Percentiles rank a stretch among this genome's conserved stretches.
phyloP scores from a whole-genome alignment of 805 yeast genomes.

The Soucietia sequanensis region DNA sequence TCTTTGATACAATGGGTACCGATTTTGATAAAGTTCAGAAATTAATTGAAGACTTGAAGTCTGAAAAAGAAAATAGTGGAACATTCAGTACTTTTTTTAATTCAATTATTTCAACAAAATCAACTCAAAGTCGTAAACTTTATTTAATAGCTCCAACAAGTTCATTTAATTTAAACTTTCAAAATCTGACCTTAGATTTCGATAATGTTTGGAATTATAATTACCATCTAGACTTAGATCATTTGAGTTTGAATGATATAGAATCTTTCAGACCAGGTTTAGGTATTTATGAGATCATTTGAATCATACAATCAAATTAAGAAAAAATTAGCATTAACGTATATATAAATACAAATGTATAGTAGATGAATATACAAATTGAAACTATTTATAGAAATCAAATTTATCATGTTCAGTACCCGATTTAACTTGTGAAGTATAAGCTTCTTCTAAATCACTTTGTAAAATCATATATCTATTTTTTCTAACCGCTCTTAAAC shows the following conservation, averaged over 20 bases:
- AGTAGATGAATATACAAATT: slow-evolving; percentile 1
- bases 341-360: not conserved
- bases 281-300: slow-evolving; percentile 57
- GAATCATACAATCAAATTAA: slow-evolving; percentile 14
- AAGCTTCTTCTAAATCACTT: slow-evolving; percentile 96
- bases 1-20: slow-evolving; percentile 53
- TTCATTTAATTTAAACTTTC: slow-evolving; percentile 22
- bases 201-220: slow-evolving; percentile 27
- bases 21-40: slow-evolving; percentile 21
- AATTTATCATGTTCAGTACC: slow-evolving; percentile 95
- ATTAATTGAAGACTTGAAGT: slow-evolving; percentile 11
- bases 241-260: slow-evolving; percentile 52
- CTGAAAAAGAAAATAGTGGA: not conserved
- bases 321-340: slow-evolving; percentile 3
- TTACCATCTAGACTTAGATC: slow-evolving; percentile 72
- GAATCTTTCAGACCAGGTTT: slow-evolving; percentile 62
- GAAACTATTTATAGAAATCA: slow-evolving; percentile 81
- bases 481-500: slow-evolving; percentile 96
- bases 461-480: slow-evolving; percentile 96
- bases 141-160: slow-evolving; percentile 42
- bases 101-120: not conserved
- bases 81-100: not conserved
- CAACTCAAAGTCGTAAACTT: slow-evolving; percentile 6
- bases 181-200: slow-evolving; percentile 4
- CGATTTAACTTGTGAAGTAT: slow-evolving; percentile 93